phyloP scores from a whole-genome alignment of 2,329 filamentous ascomycete species.

The Cladophialophora immunda region DNA sequence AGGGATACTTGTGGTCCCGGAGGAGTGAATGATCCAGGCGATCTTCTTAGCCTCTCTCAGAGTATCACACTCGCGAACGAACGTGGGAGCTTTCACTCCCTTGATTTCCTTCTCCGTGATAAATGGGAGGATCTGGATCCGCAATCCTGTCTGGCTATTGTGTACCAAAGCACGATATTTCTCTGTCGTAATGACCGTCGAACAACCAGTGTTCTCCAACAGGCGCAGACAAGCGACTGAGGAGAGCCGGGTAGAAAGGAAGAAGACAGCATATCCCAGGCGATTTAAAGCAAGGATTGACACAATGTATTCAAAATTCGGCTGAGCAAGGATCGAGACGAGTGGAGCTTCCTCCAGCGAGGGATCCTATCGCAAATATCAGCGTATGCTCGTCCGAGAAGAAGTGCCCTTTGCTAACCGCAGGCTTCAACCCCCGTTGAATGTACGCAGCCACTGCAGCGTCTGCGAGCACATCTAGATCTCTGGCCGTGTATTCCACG shows the following conservation, averaged over 20 bases:
- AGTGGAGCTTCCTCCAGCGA: not conserved
- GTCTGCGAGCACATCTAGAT: constrained; percentile 28
- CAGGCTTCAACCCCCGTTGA: constrained; percentile 26
- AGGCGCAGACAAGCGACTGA: constrained; percentile 56
- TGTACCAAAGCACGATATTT: not conserved
- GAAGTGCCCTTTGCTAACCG: constrained; percentile 22
- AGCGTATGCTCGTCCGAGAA: constrained; percentile 2
- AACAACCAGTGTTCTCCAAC: constrained; percentile 51
- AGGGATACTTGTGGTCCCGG: constrained; percentile 58
- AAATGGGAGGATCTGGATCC: not conserved
- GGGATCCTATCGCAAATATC: constrained; percentile 1
- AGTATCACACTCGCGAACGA: constrained; percentile 43
- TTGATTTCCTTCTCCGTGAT: constrained; percentile 6
- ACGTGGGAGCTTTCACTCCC: not conserved
- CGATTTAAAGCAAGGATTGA: constrained; percentile 58
- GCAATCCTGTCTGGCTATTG: not conserved
- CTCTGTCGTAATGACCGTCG: constrained; percentile 29
- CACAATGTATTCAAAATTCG: constrained; percentile 28
- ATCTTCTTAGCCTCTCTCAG: constrained; percentile 41
- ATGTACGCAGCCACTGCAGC: constrained; percentile 31
- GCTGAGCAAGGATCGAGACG: constrained; percentile 8
- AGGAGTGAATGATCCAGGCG: constrained; percentile 57
- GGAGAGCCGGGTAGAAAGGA: constrained; percentile 64
- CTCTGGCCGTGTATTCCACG: constrained; percentile 27
- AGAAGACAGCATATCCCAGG: constrained; percentile 63